Percentiles rank a stretch among this genome's conserved stretches.
phyloP scores from a whole-genome alignment of 164 flowering plant species.

The Magnolia sinica region DNA sequence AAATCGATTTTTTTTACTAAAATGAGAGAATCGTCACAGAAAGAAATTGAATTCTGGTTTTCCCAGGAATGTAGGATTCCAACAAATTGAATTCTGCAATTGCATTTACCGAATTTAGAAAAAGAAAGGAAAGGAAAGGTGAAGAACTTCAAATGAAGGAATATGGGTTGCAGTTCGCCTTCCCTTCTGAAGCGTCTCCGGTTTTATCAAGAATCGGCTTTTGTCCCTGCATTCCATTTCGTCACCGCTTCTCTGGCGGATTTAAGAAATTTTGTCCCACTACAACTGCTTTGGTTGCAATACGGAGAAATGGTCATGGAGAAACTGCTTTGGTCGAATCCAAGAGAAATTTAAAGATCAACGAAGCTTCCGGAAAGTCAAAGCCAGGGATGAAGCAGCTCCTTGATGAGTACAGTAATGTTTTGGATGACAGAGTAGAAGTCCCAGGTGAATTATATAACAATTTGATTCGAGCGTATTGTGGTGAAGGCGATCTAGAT shows the following conservation, averaged over 20 bases:
- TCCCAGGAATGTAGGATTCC: too few relatives aligned
- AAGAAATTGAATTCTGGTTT: too few relatives aligned
- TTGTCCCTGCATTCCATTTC: not conserved
- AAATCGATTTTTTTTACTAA: too few relatives aligned
- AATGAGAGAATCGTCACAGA: too few relatives aligned
- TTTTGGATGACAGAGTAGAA: slow-evolving; percentile 32
- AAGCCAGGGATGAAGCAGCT: not conserved
- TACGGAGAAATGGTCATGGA: not conserved
- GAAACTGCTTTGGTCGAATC: not conserved
- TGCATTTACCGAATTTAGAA: too few relatives aligned
- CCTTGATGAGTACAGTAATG: not conserved
- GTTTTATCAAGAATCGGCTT: not conserved
- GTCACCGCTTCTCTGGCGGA: not conserved
- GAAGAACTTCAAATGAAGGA: not conserved
- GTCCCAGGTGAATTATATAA: slow-evolving; percentile 38
- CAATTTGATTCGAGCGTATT: slow-evolving; percentile 30
- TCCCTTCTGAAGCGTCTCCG: not conserved
- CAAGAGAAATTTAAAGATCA: slow-evolving; percentile 1
- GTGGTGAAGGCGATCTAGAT: slow-evolving; percentile 47
- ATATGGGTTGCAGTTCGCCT: slow-evolving; percentile 3
- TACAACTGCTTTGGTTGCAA: slow-evolving; percentile 1
- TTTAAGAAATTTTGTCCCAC: not conserved
- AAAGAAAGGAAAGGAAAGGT: too few relatives aligned
- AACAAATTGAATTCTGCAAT: too few relatives aligned
- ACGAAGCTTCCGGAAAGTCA: not conserved